Evolutionary conservation across 176 grass and related monocot species (phyloP), one percentile per base, ranked within the genome.

Genomic region (Zea luxurians): DNA sequence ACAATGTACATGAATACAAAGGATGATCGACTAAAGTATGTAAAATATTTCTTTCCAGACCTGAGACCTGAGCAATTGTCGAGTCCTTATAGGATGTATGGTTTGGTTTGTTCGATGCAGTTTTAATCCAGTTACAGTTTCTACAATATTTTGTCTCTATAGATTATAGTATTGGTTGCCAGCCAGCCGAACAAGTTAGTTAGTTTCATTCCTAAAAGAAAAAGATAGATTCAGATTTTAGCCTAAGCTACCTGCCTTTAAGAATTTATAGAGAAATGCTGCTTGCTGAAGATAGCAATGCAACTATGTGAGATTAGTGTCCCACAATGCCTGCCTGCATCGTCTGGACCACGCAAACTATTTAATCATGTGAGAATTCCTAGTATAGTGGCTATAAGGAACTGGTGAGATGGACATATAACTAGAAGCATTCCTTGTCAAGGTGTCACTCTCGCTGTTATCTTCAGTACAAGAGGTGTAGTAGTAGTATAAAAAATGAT

Each of bases 341-440:
- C 48, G 53, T 27, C 27, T 53, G 48, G 70, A 37, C 34, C 50
- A 10, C 35, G 50, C 78, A 46, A 46, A 48, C 6, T 66, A n/a
- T 70, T 21, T 70, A 47, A 76, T 48, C 42, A 76, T 48, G 42
- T 45, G 65, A 79, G 65, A 53, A 35, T 70, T 80, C 41, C 17
- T 12, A 21, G 66, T 15, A 36, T 4, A 13, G 41, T 70, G 16
- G 40, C 66, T 80, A 50, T 21, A 80, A 61, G 10, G 66, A 80
- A 81, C 8, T 81, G 43, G 66, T 71, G 66, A 81, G 66, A 81
- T 48, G 53, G 42, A 35, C 67, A 81, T 61, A 49, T 70, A 70
- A 80, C 15, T 61, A 61, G 66, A 20, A 49, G 66, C 43, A 2
- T 48, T 71, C 55, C 34, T 15, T 81, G 55, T 81, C 78, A 59